phyloP scores from a whole-genome alignment of 148 eudicot genomes.

The Talinum fruticosum region DNA sequence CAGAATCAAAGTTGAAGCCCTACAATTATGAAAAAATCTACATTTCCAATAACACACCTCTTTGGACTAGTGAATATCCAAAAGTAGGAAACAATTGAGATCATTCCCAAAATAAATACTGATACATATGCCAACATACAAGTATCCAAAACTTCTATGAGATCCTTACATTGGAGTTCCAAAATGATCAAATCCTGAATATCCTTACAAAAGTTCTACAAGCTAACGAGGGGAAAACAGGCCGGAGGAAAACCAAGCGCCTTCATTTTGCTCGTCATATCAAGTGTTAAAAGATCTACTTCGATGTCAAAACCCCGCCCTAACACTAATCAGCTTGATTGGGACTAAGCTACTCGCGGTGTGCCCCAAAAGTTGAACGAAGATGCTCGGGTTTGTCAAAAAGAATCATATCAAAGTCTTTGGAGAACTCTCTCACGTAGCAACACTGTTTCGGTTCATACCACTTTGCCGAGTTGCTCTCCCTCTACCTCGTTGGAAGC shows the following conservation, averaged over 20 bases:
- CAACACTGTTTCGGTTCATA: conserved; percentile 9
- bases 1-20: background rate
- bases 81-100: background rate
- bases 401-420: conserved; percentile 4
- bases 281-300: background rate
- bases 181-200: background rate
- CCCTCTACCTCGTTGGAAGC: conserved; percentile 53
- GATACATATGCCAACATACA: conserved; percentile 4
- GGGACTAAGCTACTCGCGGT: background rate
- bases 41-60: background rate
- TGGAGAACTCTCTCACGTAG: background rate
- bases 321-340: background rate
- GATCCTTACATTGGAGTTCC: background rate
- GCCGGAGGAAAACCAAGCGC: background rate
- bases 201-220: conserved; percentile 1
- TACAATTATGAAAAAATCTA: background rate
- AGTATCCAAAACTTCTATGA: background rate
- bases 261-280: background rate
- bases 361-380: conserved; percentile 2
- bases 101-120: background rate
- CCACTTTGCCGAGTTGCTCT: conserved; percentile 46
- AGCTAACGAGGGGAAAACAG: background rate
- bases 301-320: background rate
- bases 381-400: conserved; percentile 8
- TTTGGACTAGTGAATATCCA: background rate